Base-by-base conservation (phyloP, 805 yeast genomes). In the Teunomyces stri region DNA sequence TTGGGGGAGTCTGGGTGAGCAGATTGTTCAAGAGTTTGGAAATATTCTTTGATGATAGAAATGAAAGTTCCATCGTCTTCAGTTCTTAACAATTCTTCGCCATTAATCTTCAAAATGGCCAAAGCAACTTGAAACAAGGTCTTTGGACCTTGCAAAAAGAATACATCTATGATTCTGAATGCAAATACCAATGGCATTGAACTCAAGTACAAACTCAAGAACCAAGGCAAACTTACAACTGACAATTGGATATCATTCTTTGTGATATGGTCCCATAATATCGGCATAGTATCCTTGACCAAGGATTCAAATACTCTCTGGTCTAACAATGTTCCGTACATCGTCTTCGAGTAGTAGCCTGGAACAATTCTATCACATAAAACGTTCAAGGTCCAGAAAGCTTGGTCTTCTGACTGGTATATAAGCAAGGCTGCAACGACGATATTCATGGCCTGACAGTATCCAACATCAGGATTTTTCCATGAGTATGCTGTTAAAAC, bases 371-470 rank as follows among this genome's bases (percentile, higher is more conserved):
- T 78, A 50, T 90, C 96, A 69, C 97, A 90, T 2, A 94, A 66
- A 13, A 81, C 79, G 46, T 83, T 80, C 47, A 94, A 74, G 48
- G 92, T 81, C 98, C 98, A 94, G 61, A 89, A 94, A 0, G 97
- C 98, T 66, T 94, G 98, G 54, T 92, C 99, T 65, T 94, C 99
- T 6, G 95, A 86, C 86, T 89, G 90, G 63, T 82, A 87, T 34
- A 86, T 86, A 43, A 87, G 68, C 45, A 87, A 64, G 0, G 89
- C 91, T 1, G 96, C 96, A 1, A 81, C 82, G 6, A 87, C 90
- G 44, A 94, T 94, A 62, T 94, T 94, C 99, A 95, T 94, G 1
- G 98, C 99, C 66, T 94, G 99, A 64, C 99, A 94, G 65, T 94
- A 94, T 0, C 99, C 99, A 21, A 94, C 89, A 36, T 92, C 96